A percentile compares a stretch with the other conserved stretches of the same genome.
Evolutionary conservation across 371 early-diverging fungal genomes (phyloP).

Genomic region (Lichtheimia ornata): DNA sequence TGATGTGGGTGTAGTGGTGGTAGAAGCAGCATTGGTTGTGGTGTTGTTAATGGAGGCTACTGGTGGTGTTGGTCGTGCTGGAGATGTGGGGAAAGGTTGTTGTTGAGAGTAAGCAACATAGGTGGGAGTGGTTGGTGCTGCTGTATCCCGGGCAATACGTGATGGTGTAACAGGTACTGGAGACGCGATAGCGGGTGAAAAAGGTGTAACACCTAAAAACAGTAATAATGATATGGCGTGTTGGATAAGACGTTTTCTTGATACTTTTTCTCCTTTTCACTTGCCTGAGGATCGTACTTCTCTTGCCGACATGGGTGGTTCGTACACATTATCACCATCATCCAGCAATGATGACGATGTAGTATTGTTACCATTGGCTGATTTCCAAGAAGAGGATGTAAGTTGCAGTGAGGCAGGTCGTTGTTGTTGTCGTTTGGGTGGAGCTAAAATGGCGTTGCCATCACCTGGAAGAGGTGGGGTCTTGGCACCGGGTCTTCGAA

Average conservation of each 20-base stretch:
- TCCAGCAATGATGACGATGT: not conserved
- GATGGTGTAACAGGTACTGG: slow-evolving; percentile 16
- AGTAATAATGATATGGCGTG: too few relatives aligned
- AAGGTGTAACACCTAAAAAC: too few relatives aligned
- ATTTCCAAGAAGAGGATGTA: slow-evolving; percentile 12
- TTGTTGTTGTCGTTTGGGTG: slow-evolving; percentile 5
- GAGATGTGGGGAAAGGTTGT: not conserved
- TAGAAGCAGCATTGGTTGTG: slow-evolving; percentile 1
- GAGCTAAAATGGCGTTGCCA: not conserved
- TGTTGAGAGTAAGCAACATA: not conserved
- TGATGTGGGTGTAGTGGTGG: slow-evolving; percentile 9
- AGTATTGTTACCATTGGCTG: not conserved
- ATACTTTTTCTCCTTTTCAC: not conserved
- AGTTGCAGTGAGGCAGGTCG: slow-evolving; percentile 13
- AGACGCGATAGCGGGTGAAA: not conserved
- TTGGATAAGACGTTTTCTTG: too few relatives aligned
- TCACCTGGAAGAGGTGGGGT: slow-evolving; percentile 16
- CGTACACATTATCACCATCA: not conserved
- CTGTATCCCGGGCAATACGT: too few relatives aligned
- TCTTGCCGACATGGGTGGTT: slow-evolving; percentile 9
- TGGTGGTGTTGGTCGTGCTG: not conserved
- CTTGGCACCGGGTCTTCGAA: slow-evolving; percentile 11
- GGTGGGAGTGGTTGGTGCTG: not conserved
- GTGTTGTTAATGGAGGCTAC: not conserved
- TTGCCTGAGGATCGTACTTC: slow-evolving; percentile 3